Evolutionary conservation across 1,284 basidiomycete genomes (phyloP).

Genomic region (Sutorius eximius): DNA sequence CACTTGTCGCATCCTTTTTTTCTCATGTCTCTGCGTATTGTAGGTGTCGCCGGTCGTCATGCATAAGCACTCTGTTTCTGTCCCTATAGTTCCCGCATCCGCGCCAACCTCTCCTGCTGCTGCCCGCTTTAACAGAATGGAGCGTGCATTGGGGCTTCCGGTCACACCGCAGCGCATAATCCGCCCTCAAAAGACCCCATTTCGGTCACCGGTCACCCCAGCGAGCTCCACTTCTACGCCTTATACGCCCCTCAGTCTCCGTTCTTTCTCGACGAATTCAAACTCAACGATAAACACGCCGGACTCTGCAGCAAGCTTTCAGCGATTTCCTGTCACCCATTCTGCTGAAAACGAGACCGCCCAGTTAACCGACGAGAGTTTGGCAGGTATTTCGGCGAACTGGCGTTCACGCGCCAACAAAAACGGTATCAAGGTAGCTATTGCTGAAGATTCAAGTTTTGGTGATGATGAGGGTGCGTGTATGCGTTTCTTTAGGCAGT

Average conservation of each 20-base stretch:
- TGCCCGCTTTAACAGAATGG: slow-evolving; percentile 38
- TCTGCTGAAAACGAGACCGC: slow-evolving; percentile 23
- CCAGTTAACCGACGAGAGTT: slow-evolving; percentile 40
- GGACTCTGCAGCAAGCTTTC: slow-evolving; percentile 37
- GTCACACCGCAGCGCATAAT: slow-evolving; percentile 48
- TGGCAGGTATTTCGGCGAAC: slow-evolving; percentile 63
- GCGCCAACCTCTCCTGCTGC: slow-evolving; percentile 47
- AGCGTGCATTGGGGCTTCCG: slow-evolving; percentile 37
- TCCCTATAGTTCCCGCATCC: slow-evolving; percentile 41
- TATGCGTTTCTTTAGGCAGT: slow-evolving; percentile 31
- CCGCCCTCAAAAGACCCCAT: slow-evolving; percentile 38
- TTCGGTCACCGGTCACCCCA: slow-evolving; percentile 46
- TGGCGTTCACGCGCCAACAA: slow-evolving; percentile 72
- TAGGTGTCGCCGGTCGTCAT: slow-evolving; percentile 24
- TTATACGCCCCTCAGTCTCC: slow-evolving; percentile 65
- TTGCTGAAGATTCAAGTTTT: slow-evolving; percentile 50
- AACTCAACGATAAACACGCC: slow-evolving; percentile 60
- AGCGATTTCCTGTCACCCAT: slow-evolving; percentile 39
- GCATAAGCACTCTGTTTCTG: slow-evolving; percentile 34
- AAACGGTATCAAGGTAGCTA: slow-evolving; percentile 66
- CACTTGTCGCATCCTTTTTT: slow-evolving; percentile 2
- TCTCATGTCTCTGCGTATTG: slow-evolving; percentile 8
- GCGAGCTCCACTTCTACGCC: slow-evolving; percentile 49
- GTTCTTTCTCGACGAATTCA: slow-evolving; percentile 54
- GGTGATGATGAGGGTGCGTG: slow-evolving; percentile 52